Evolutionary conservation across 2,329 filamentous ascomycete species (phyloP).

Genomic region (Fragosphaeria purpurea): DNA sequence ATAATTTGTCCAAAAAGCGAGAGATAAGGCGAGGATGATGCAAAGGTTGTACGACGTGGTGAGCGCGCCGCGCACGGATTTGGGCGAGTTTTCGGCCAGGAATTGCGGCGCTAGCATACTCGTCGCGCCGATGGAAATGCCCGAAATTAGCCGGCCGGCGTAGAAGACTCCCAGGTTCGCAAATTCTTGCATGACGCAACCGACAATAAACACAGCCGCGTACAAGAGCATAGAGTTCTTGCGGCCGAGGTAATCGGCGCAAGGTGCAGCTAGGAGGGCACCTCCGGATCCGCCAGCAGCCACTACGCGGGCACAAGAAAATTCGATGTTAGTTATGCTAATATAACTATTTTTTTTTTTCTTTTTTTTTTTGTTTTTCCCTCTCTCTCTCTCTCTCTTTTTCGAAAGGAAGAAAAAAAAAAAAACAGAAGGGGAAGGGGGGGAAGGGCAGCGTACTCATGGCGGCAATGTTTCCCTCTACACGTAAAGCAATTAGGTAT

Average conservation of each 20-base stretch:
- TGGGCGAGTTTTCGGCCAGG: slow-evolving; percentile 30
- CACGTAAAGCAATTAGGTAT: no score
- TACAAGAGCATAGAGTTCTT: slow-evolving; percentile 20
- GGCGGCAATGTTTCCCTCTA: slow-evolving; percentile 22
- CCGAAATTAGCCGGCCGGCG: slow-evolving; percentile 26
- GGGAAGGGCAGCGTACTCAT: slow-evolving; percentile 10
- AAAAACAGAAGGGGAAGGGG: no score
- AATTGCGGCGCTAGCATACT: slow-evolving; percentile 31
- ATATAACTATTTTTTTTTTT: background rate
- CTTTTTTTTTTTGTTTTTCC: no score
- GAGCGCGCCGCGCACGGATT: slow-evolving; percentile 28
- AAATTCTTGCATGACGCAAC: slow-evolving; percentile 25
- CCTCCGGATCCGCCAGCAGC: slow-evolving; percentile 27
- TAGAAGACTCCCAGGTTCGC: slow-evolving; percentile 25
- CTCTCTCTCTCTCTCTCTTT: no score
- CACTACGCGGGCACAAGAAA: slow-evolving; percentile 10
- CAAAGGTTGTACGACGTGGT: slow-evolving; percentile 30
- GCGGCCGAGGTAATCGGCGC: slow-evolving; percentile 26
- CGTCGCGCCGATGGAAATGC: slow-evolving; percentile 24
- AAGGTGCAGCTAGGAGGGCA: slow-evolving; percentile 25
- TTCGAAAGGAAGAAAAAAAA: no score
- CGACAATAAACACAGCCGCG: slow-evolving; percentile 22
- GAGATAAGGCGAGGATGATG: slow-evolving; percentile 25
- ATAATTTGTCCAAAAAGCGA: slow-evolving; percentile 25
- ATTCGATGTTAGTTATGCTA: background rate